Evolutionary conservation across 2,329 filamentous ascomycete genomes (phyloP), one percentile per base, ranked within the genome.

Genomic region (Claviceps quebecensis): DNA sequence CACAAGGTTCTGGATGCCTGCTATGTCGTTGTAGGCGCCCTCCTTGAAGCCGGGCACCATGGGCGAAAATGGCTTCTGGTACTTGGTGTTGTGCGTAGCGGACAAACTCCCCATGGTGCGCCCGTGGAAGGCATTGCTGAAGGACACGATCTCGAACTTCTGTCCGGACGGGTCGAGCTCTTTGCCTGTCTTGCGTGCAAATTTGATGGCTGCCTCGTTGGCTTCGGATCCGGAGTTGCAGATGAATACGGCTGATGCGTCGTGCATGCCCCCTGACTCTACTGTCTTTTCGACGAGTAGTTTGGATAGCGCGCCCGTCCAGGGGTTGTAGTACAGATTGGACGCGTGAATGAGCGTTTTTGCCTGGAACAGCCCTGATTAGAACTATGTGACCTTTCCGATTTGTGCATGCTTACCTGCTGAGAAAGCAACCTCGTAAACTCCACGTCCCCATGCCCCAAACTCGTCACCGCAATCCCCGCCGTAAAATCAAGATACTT

Each of bases 31-130:
- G 72, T 83, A 94, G 7, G 73, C 83, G 49, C 88, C 91, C 63
- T 93, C 88, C 63, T 74, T 81, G 72, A 95, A 97, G 2, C 93
- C 93, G 0, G 93, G 91, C 1, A 98, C 73, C 90, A 98, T 96
- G 39, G 93, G 93, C 14, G 87, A 76, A 64, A 98, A 98, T 0
- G 93, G 93, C 59, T 84, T 80, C 70, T 98, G 93, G 70, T 98
- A 98, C 68, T 98, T 98, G 17, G 89, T 87, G 70, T 97, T 98
- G 47, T 90, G 93, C 5, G 93, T 98, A 11, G 93, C 93, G n/a
- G 87, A 95, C 45, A 98, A 72, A 53, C 84, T 83, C 49, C 93
- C 93, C 87, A 97, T 95, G 16, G 93, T 97, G 53, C 93, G 84
- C 60, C 93, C 93, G 68, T 98, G 93, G 76, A 98, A 98, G 40